phyloP scores from a whole-genome alignment of 2,329 filamentous ascomycete species.

The Boeremia exigua region DNA sequence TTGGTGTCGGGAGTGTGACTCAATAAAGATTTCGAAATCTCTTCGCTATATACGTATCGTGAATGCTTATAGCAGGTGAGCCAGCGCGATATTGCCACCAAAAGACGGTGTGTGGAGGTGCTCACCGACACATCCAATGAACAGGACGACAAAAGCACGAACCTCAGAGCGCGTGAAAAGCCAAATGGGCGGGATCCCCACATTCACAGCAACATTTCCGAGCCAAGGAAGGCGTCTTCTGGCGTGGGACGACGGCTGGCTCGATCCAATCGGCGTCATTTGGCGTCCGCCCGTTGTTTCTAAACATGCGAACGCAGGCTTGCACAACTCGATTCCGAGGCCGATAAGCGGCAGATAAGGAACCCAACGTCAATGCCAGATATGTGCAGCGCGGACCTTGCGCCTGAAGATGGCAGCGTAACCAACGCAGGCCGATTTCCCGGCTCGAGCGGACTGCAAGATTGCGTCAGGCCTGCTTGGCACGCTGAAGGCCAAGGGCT shows the following conservation, averaged over 20 bases:
- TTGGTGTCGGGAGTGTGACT: too few relatives aligned
- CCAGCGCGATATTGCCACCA: too few relatives aligned
- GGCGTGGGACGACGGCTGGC: conserved; percentile 7
- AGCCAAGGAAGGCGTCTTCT: conserved; percentile 1
- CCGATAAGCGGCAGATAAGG: neutral
- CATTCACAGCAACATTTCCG: conserved; percentile 3
- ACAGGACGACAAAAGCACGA: neutral
- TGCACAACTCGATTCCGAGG: neutral
- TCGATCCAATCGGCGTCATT: conserved; percentile 14
- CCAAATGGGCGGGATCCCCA: neutral
- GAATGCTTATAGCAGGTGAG: too few relatives aligned
- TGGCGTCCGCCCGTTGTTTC: conserved; percentile 9
- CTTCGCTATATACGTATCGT: too few relatives aligned
- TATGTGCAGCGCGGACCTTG: neutral
- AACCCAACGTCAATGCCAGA: neutral
- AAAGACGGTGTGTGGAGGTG: neutral
- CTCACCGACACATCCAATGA: neutral
- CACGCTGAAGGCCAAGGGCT: conserved; percentile 17
- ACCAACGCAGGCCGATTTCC: conserved; percentile 4
- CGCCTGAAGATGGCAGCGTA: neutral
- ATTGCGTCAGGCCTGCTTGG: conserved; percentile 10
- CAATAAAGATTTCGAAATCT: too few relatives aligned
- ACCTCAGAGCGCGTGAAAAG: neutral
- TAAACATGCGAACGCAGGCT: neutral
- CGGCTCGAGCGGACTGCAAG: conserved; percentile 6